Percentiles rank a stretch among this genome's conserved stretches.
phyloP scores from a whole-genome alignment of 257 asterid genomes.

The Ilex aquifolium region DNA sequence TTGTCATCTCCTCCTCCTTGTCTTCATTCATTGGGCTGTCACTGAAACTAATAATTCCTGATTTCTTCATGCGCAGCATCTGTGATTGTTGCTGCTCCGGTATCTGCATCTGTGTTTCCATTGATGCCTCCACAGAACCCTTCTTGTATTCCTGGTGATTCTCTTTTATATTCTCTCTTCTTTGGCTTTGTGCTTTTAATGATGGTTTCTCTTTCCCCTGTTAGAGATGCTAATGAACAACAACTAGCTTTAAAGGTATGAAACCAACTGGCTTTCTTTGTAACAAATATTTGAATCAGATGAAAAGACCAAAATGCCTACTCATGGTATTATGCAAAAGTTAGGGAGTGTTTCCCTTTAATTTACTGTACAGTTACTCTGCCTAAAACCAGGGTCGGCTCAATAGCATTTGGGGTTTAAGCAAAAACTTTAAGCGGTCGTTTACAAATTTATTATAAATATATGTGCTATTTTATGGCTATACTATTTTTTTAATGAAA shows the following conservation, averaged over 20 bases:
- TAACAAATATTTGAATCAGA: slow-evolving; percentile 22
- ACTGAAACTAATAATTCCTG: slow-evolving; percentile 38
- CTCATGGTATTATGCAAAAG: background rate
- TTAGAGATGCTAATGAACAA: slow-evolving; percentile 35
- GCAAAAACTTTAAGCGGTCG: no score
- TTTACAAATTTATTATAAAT: no score
- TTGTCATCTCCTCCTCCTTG: slow-evolving; percentile 72
- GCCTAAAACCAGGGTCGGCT: background rate
- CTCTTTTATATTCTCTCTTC: slow-evolving; percentile 17
- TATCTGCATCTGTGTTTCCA: slow-evolving; percentile 46
- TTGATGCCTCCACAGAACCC: slow-evolving; percentile 12
- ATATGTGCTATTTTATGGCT: no score
- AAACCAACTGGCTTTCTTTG: slow-evolving; percentile 27
- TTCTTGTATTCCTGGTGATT: slow-evolving; percentile 9
- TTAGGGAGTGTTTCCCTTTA: background rate
- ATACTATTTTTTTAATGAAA: no score
- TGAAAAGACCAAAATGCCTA: slow-evolving; percentile 27
- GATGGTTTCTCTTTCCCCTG: slow-evolving; percentile 24
- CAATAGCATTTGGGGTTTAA: no score
- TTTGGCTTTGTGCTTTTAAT: slow-evolving; percentile 23
- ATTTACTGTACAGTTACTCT: background rate
- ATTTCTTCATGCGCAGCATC: slow-evolving; percentile 38
- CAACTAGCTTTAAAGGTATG: slow-evolving; percentile 33
- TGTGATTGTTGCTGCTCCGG: slow-evolving; percentile 26
- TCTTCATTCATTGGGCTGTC: slow-evolving; percentile 62